These are phyloP conservation scores for Pleodorina starrii DNA, from an alignment of 139 green algal species.

Conservation along the genomic window DNA sequence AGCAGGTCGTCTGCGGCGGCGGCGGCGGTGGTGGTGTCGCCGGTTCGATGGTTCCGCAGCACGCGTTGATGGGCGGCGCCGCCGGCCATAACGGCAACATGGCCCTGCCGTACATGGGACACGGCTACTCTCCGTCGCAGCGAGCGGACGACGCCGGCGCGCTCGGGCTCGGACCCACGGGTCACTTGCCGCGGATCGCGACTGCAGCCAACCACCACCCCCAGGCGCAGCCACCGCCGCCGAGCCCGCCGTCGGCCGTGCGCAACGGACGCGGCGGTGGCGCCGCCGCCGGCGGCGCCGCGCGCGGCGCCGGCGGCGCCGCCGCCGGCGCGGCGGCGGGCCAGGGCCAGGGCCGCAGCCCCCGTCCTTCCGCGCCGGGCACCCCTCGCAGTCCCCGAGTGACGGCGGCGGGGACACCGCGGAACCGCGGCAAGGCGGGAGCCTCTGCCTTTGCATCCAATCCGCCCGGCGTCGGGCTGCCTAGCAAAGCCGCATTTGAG, in stretches of 20 bases:
- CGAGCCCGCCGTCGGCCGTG: not conserved
- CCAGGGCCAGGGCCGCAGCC: conserved; percentile 2
- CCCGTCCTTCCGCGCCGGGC: not conserved
- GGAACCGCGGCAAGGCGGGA: not conserved
- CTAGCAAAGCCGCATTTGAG: not conserved
- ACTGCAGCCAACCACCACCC: not conserved
- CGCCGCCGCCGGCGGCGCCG: not conserved
- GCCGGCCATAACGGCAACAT: not conserved
- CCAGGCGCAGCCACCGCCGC: not conserved
- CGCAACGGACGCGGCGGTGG: not conserved
- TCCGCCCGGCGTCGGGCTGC: not conserved
- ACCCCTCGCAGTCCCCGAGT: not conserved
- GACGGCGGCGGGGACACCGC: not conserved
- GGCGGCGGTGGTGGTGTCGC: not conserved
- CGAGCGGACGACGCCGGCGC: too few species aligned
- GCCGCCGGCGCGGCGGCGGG: not conserved
- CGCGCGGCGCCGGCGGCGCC: not conserved
- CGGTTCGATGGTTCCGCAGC: not conserved
- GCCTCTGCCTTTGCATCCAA: not conserved
- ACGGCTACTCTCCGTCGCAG: too few species aligned
- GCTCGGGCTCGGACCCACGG: not conserved
- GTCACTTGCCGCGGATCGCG: too few species aligned
- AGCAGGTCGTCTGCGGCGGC: conserved; percentile 5
- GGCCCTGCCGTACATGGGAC: not conserved
- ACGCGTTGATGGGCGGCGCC: not conserved